Percentiles rank a stretch among this genome's conserved stretches.
Evolutionary conservation across 306 rosid species (phyloP).

Genomic region (Inga leiocalycina): DNA sequence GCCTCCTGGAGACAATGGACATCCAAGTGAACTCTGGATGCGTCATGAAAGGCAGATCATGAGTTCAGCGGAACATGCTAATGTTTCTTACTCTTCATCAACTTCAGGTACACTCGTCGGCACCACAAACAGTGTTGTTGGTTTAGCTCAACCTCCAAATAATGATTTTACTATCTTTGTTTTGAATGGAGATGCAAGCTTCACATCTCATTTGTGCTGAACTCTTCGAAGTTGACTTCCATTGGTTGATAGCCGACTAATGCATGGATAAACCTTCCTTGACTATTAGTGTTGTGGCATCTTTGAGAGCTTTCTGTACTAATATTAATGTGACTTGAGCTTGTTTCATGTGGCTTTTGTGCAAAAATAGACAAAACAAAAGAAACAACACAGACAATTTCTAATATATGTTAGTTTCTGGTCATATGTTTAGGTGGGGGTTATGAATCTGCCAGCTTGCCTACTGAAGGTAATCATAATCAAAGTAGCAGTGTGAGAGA

Average conservation of each 20-base stretch:
- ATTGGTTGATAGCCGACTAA: constrained; percentile 49
- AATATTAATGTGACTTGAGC: constrained; percentile 35
- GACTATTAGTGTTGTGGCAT: constrained; percentile 35
- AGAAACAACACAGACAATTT: constrained; percentile 31
- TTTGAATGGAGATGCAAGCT: constrained; percentile 34
- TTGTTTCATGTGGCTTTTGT: constrained; percentile 39
- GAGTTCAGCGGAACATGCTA: constrained; percentile 39
- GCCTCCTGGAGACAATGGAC: constrained; percentile 33
- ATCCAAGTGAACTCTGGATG: constrained; percentile 51
- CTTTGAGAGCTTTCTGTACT: constrained; percentile 22
- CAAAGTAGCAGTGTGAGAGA: constrained; percentile 43
- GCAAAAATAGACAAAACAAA: constrained; percentile 50
- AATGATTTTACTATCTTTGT: constrained; percentile 40
- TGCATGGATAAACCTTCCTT: constrained; percentile 40
- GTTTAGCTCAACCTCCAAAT: constrained; percentile 37
- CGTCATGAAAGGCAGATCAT: constrained; percentile 34
- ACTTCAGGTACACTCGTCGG: constrained; percentile 68
- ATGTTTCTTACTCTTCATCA: constrained; percentile 44
- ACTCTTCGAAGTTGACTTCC: constrained; percentile 44
- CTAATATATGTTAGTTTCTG: constrained; percentile 52
- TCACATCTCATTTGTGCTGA: constrained; percentile 43
- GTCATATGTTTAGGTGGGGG: constrained; percentile 65
- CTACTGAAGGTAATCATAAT: constrained; percentile 51
- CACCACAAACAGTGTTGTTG: constrained; percentile 36
- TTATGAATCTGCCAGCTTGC: constrained; percentile 53